Base-by-base conservation (phyloP, 768 basidiomycete species). In the Tylopilus subfusipes region DNA sequence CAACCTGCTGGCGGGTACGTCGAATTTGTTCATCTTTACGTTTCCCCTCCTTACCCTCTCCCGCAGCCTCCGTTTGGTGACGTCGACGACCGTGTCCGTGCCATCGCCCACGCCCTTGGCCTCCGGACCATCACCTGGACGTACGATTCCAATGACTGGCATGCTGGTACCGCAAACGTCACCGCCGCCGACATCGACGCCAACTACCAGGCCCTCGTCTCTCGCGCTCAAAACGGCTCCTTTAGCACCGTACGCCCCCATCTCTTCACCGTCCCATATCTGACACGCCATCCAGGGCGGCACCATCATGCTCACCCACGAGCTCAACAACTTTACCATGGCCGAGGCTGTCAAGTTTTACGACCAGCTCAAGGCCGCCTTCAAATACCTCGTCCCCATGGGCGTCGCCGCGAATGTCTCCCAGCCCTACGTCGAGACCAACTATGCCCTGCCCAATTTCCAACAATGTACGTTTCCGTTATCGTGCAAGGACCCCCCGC, bases 131-230 rank as follows among this genome's bases (percentile, higher is more conserved):
- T 93, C 64, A 74, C 92, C 48, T 93, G 91, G 90, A 67, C 75
- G 60, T 82, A 78, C 55, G 84, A 87, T 61, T 79, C 83, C n/a
- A 73, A 77, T 36, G 90, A 93, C 68, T 91, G 88, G 88, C 78
- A 82, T 64, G 80, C 78, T 24, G 79, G 82, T 6, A 75, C 74
- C 2, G 77, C 74, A 4, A 70, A 71, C 33, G 59, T 78, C 42
- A 79, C 76, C 10, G 66, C 68, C 2, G 75, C 76, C 25, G 68
- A 75, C 29, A 75, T 86, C 18, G 76, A 82, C 47, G 62, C 66
- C 44, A 80, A 82, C 59, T 88, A 88, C 61, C 65, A 82, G 49
- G 57, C 50, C 9, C 76, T 90, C 67, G 71, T 87, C 27, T 46
- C 73, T 22, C 71, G 72, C 19, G 80, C 80, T 5, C 61, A 68